Evolutionary conservation across 192 early-diverging fungal species (phyloP).

Genomic region (Coemansia sp.): DNA sequence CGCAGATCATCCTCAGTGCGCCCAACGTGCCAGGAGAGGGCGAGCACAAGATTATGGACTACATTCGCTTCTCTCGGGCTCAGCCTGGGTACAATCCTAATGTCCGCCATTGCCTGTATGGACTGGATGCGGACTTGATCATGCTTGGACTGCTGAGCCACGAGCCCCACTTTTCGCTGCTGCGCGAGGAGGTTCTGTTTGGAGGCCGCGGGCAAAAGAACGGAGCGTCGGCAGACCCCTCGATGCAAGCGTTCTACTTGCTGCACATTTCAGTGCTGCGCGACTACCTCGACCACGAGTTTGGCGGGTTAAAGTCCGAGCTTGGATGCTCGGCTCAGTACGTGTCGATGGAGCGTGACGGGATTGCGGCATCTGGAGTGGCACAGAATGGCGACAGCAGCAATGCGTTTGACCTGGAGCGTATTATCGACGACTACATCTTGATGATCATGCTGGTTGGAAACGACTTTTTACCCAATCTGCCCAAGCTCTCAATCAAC

Average conservation of each 20-base stretch:
- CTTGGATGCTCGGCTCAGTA: slow-evolving; percentile 55
- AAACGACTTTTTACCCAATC: slow-evolving; percentile 95
- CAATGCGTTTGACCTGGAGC: slow-evolving; percentile 76
- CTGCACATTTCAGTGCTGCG: slow-evolving; percentile 84
- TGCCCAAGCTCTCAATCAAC: slow-evolving; percentile 91
- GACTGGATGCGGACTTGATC: slow-evolving; percentile 96
- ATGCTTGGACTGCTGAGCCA: slow-evolving; percentile 95
- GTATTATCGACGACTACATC: slow-evolving; percentile 95
- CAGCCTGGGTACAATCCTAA: slow-evolving; percentile 84
- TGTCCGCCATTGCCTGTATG: slow-evolving; percentile 92
- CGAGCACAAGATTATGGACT: slow-evolving; percentile 99
- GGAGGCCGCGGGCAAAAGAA: slow-evolving; percentile 40
- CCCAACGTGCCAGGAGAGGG: slow-evolving; percentile 96
- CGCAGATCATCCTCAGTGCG: slow-evolving; percentile 91
- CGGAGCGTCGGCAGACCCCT: slow-evolving; percentile 29
- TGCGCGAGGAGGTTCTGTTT: slow-evolving; percentile 94
- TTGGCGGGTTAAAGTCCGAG: slow-evolving; percentile 47
- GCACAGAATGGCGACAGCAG: neutral
- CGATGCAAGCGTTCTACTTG: slow-evolving; percentile 62
- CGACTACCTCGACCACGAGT: slow-evolving; percentile 91
- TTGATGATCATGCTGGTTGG: slow-evolving; percentile 93
- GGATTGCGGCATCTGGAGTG: neutral
- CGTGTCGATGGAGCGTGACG: slow-evolving; percentile 28
- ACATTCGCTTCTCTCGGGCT: slow-evolving; percentile 80
- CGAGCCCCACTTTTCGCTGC: slow-evolving; percentile 93